Conservation (phyloP, 1,284 basidiomycete genomes). For the Boletus hoseneyae region DNA sequence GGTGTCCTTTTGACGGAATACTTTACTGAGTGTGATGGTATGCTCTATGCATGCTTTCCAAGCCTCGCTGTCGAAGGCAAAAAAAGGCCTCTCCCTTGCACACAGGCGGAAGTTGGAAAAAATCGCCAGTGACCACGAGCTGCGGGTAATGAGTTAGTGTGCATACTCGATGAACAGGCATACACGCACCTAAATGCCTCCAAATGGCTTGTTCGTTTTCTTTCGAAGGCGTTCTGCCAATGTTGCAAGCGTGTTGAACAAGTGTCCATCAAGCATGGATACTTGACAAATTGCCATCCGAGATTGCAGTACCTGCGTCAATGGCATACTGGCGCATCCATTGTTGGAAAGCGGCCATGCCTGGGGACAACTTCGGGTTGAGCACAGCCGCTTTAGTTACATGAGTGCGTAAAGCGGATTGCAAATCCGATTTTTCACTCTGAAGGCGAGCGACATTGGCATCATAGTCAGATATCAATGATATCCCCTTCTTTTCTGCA, state of each 20-base stretch:
- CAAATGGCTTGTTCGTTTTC: constrained; percentile 65
- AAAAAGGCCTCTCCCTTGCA: constrained; percentile 43
- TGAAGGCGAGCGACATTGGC: too few relatives aligned
- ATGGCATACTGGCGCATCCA: too few relatives aligned
- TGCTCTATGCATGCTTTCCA: constrained; percentile 69
- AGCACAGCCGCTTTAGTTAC: too few relatives aligned
- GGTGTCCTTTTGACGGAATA: constrained; percentile 61
- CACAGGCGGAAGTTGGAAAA: constrained; percentile 87
- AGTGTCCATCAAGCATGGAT: constrained; percentile 80
- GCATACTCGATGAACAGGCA: neutral
- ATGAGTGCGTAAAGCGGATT: too few relatives aligned
- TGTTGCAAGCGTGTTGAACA: constrained; percentile 65
- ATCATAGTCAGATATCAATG: too few relatives aligned
- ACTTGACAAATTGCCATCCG: constrained; percentile 39
- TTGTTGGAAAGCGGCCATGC: too few relatives aligned
- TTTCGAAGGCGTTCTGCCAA: constrained; percentile 50
- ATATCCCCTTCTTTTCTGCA: too few relatives aligned
- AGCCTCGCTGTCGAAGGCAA: constrained; percentile 73
- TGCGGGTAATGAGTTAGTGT: constrained; percentile 6
- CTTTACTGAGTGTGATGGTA: constrained; percentile 72
- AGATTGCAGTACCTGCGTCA: too few relatives aligned
- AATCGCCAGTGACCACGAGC: constrained; percentile 84
- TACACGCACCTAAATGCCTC: constrained; percentile 70
- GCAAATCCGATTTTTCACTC: too few relatives aligned
- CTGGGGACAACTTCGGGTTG: too few relatives aligned